Evolutionary conservation across 768 basidiomycete genomes (phyloP).

Genomic region (Pulveroboletus sp.): DNA sequence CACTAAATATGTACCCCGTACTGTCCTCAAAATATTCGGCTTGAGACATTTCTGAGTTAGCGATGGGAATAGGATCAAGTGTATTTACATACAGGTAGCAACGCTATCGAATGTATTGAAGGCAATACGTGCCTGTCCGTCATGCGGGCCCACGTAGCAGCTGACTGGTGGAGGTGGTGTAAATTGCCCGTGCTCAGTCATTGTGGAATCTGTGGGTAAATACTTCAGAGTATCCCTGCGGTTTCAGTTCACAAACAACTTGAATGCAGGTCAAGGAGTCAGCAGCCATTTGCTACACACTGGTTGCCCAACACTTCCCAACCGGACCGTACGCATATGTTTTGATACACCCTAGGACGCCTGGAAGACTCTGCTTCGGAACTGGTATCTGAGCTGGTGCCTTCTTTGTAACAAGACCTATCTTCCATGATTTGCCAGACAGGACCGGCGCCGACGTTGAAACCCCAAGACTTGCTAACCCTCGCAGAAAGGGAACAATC

Average conservation of each 20-base stretch:
- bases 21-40: slow-evolving; percentile 57
- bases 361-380: slow-evolving; percentile 44
- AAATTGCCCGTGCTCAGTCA: slow-evolving; percentile 48
- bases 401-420: slow-evolving; percentile 72
- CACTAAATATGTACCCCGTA: slow-evolving; percentile 69
- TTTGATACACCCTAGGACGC: slow-evolving; percentile 55
- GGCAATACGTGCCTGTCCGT: slow-evolving; percentile 43
- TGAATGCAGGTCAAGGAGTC: slow-evolving; percentile 4
- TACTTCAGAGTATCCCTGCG: slow-evolving; percentile 53
- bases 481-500: slow-evolving; percentile 45
- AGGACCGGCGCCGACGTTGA: slow-evolving; percentile 70
- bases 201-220: slow-evolving; percentile 49
- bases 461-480: slow-evolving; percentile 65
- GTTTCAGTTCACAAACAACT: background rate
- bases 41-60: slow-evolving; percentile 27
- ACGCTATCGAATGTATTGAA: slow-evolving; percentile 53
- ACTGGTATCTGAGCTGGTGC: slow-evolving; percentile 24
- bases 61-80: background rate
- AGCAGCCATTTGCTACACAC: slow-evolving; percentile 38
- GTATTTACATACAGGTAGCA: slow-evolving; percentile 55
- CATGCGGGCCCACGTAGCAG: slow-evolving; percentile 66
- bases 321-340: slow-evolving; percentile 39
- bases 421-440: slow-evolving; percentile 80
- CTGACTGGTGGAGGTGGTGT: slow-evolving; percentile 49
- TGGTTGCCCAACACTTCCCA: slow-evolving; percentile 42